These are phyloP conservation scores for Aureobasidium sp. DNA, from an alignment of 2,329 filamentous ascomycete species.

Conservation along the genomic window DNA sequence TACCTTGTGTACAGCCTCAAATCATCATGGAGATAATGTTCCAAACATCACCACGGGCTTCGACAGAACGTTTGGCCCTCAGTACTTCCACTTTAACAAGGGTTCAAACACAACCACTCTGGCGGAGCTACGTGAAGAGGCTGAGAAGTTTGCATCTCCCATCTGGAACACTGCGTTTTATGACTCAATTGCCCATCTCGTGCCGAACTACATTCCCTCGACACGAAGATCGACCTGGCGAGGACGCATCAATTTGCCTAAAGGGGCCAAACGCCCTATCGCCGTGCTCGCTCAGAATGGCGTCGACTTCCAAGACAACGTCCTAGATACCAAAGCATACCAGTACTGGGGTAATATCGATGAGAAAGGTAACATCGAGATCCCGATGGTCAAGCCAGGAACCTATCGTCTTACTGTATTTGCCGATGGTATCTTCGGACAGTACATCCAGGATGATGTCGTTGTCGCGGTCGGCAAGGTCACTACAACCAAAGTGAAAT, in stretches of 20 bases:
- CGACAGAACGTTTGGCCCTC: conserved; percentile 58
- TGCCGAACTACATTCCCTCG: conserved; percentile 53
- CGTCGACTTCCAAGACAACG: conserved; percentile 54
- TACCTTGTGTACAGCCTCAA: conserved; percentile 38
- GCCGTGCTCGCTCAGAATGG: conserved; percentile 49
- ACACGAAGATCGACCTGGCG: conserved; percentile 46
- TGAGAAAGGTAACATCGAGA: conserved; percentile 42
- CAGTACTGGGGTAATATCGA: conserved; percentile 57
- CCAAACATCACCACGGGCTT: conserved; percentile 60
- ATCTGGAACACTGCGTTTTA: conserved; percentile 56
- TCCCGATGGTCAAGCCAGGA: conserved; percentile 50
- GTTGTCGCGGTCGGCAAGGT: conserved; percentile 37
- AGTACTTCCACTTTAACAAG: conserved; percentile 58
- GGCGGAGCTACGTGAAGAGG: conserved; percentile 47
- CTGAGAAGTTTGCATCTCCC: conserved; percentile 44
- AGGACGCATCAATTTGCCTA: conserved; percentile 46
- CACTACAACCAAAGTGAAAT: conserved; percentile 37
- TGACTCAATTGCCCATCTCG: conserved; percentile 53
- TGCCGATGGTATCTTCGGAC: conserved; percentile 55
- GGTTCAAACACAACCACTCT: conserved; percentile 42
- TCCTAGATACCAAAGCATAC: conserved; percentile 46
- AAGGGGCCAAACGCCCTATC: conserved; percentile 45
- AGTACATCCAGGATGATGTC: conserved; percentile 49
- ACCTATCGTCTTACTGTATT: conserved; percentile 58
- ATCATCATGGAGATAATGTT: conserved; percentile 56